phyloP scores from a whole-genome alignment of 1,139 yeast species.

The Candida tropicalis region DNA sequence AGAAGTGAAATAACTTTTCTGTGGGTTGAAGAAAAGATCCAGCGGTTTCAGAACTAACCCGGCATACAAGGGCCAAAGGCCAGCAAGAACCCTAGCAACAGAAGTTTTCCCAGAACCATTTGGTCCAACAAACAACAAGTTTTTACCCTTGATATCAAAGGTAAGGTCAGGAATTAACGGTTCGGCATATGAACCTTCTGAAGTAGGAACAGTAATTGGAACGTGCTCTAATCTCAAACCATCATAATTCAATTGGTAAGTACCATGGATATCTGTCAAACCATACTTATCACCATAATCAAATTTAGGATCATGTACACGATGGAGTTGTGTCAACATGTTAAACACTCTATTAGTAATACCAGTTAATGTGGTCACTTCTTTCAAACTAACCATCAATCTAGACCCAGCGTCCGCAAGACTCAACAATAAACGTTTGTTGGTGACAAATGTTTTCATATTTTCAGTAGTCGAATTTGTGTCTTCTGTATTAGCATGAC shows the following conservation, averaged over 20 bases:
- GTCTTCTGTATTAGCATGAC: slow-evolving; percentile 13
- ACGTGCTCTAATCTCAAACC: slow-evolving; percentile 78
- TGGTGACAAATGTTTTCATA: slow-evolving; percentile 88
- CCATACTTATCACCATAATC: slow-evolving; percentile 62
- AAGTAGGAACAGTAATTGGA: slow-evolving; percentile 78
- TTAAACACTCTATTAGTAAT: slow-evolving; percentile 86
- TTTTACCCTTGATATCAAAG: slow-evolving; percentile 69
- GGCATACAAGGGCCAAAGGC: slow-evolving; percentile 87
- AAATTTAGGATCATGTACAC: slow-evolving; percentile 74
- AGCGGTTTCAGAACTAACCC: slow-evolving; percentile 84
- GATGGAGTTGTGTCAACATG: slow-evolving; percentile 73
- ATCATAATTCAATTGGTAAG: slow-evolving; percentile 71
- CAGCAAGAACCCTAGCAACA: slow-evolving; percentile 81
- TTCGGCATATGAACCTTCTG: slow-evolving; percentile 54
- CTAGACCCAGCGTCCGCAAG: slow-evolving; percentile 97
- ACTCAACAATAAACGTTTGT: slow-evolving; percentile 85
- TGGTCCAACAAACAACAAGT: slow-evolving; percentile 78
- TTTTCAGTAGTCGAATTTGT: slow-evolving; percentile 40
- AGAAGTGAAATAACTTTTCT: slow-evolving; percentile 73
- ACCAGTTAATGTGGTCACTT: slow-evolving; percentile 88
- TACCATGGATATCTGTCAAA: slow-evolving; percentile 68
- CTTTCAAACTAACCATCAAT: slow-evolving; percentile 92
- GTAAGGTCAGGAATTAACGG: slow-evolving; percentile 60
- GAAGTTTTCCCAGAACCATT: slow-evolving; percentile 93
- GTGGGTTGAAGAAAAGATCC: slow-evolving; percentile 78